A percentile compares a stretch with the other conserved stretches of the same genome.
Conservation (phyloP, 2,329 filamentous ascomycete genomes). For the Alternaria brassicae region DNA sequence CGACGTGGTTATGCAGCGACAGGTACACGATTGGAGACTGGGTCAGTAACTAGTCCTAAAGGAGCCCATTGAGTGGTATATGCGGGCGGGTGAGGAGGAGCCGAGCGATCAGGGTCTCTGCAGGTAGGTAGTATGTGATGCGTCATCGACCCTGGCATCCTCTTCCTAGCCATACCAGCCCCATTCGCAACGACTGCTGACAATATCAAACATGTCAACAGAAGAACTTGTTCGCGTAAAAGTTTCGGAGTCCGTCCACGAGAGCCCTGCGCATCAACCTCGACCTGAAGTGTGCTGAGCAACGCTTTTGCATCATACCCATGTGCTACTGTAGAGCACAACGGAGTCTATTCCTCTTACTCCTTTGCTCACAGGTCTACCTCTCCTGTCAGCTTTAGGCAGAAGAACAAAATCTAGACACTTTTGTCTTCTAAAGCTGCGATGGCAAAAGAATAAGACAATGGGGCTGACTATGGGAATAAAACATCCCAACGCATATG, state of each 20-base stretch:
- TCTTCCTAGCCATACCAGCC: background rate
- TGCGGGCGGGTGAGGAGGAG: background rate
- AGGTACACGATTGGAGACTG: background rate
- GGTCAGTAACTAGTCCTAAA: background rate
- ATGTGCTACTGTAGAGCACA: too few species aligned
- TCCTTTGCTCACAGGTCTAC: too few species aligned
- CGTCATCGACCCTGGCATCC: background rate
- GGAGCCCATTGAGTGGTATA: background rate
- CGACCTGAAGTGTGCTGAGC: too few species aligned
- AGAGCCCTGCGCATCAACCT: too few species aligned
- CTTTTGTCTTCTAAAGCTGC: too few species aligned
- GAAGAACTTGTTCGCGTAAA: slow-evolving; percentile 27
- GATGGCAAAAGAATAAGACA: too few species aligned
- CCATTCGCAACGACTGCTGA: background rate
- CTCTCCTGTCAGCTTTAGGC: too few species aligned
- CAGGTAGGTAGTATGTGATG: background rate
- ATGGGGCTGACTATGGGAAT: too few species aligned
- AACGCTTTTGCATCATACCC: too few species aligned
- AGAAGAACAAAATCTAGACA: too few species aligned
- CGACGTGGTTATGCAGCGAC: background rate
- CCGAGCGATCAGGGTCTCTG: background rate
- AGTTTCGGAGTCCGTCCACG: slow-evolving; percentile 7
- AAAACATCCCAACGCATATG: too few species aligned
- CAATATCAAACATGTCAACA: background rate
- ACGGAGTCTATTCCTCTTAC: too few species aligned